Conservation (phyloP, 2,329 filamentous ascomycete genomes). For the Coniochaeta sp. region DNA sequence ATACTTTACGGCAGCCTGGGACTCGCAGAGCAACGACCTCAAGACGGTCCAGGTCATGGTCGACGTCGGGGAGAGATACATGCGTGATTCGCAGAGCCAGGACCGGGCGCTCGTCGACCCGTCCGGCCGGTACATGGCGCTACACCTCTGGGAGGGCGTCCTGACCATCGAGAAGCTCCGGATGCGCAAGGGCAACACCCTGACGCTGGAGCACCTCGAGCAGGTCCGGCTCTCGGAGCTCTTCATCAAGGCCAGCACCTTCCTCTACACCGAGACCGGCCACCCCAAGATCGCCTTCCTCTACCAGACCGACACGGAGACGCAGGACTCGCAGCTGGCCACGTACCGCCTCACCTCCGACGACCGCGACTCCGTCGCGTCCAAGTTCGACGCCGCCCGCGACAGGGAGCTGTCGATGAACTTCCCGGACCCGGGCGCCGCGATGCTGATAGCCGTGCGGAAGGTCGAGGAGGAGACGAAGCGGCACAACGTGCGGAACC, state of each 20-base stretch:
- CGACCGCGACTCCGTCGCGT: conserved; percentile 46
- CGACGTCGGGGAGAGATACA: conserved; percentile 49
- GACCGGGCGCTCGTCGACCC: conserved; percentile 82
- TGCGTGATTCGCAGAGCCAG: conserved; percentile 74
- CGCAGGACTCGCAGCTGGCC: conserved; percentile 46
- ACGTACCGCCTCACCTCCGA: conserved; percentile 53
- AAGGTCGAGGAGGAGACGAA: conserved; percentile 47
- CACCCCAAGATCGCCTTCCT: conserved; percentile 52
- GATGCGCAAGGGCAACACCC: conserved; percentile 32
- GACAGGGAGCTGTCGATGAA: conserved; percentile 40
- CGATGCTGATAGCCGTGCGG: conserved; percentile 56
- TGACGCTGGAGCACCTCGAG: conserved; percentile 40
- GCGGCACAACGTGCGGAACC: conserved; percentile 52
- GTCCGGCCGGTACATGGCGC: conserved; percentile 52
- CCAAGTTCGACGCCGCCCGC: conserved; percentile 46
- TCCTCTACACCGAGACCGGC: conserved; percentile 50
- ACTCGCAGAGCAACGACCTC: conserved; percentile 45
- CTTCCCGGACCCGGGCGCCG: conserved; percentile 47
- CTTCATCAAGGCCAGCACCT: conserved; percentile 51
- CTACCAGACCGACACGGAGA: conserved; percentile 46
- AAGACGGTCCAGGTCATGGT: conserved; percentile 43
- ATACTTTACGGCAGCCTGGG: conserved; percentile 88
- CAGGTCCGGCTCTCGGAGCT: conserved; percentile 52
- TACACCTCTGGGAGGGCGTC: conserved; percentile 55
- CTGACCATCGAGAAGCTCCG: conserved; percentile 47